Percentiles rank a stretch among this genome's conserved stretches.
Evolutionary conservation across 164 flowering plant genomes (phyloP).

Genomic region (Cinnamomum chago): DNA sequence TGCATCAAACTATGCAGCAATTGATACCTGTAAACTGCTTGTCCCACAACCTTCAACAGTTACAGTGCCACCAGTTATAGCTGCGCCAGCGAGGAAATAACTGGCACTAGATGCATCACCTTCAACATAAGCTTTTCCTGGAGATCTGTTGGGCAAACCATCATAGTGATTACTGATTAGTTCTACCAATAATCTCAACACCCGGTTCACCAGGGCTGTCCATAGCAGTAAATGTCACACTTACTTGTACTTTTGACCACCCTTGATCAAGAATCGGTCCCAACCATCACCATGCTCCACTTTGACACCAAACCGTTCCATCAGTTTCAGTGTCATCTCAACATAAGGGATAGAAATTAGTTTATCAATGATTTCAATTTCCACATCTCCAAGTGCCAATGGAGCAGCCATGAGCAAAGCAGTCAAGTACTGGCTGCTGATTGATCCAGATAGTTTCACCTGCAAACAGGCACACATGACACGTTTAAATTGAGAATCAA

Average conservation of each 20-base stretch:
- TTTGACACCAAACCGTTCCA: slow-evolving; percentile 86
- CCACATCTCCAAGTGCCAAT: slow-evolving; percentile 88
- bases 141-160: slow-evolving; percentile 49
- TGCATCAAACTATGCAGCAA: not conserved
- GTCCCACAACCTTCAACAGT: slow-evolving; percentile 99
- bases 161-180: slow-evolving; percentile 7
- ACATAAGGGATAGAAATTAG: slow-evolving; percentile 94
- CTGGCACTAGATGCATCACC: slow-evolving; percentile 99
- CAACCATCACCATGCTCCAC: slow-evolving; percentile 76
- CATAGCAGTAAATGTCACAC: slow-evolving; percentile 11
- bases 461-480: slow-evolving; percentile 25
- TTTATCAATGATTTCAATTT: slow-evolving; percentile 90
- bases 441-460: slow-evolving; percentile 94
- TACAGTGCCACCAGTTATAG: slow-evolving; percentile 94
- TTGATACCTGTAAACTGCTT: slow-evolving; percentile 88
- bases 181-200: not conserved
- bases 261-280: slow-evolving; percentile 74
- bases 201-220: not conserved
- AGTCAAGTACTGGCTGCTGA: slow-evolving; percentile 96
- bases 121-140: slow-evolving; percentile 92
- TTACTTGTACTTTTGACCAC: slow-evolving; percentile 96
- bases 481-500: not conserved
- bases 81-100: slow-evolving; percentile 98
- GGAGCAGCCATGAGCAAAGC: slow-evolving; percentile 99
- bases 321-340: slow-evolving; percentile 94